Evolutionary conservation across 495 filamentous ascomycete species (phyloP).

Genomic region (Chaetomium fimeti): DNA sequence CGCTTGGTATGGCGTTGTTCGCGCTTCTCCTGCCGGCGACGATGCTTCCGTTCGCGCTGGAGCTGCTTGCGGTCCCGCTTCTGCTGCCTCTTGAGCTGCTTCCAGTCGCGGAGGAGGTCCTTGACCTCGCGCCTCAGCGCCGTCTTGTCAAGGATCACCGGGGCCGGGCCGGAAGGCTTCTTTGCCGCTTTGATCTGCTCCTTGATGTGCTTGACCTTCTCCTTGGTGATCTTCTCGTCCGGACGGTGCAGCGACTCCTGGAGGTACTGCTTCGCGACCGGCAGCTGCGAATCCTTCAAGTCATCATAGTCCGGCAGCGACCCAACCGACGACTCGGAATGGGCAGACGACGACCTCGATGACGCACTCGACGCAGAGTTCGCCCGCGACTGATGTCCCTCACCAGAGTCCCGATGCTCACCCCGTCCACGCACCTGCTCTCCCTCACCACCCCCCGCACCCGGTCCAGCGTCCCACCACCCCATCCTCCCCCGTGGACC

Average conservation of each 20-base stretch:
- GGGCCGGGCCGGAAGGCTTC: slow-evolving; percentile 24
- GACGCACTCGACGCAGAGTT: slow-evolving; percentile 29
- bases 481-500: neutral
- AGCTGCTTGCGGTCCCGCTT: slow-evolving; percentile 29
- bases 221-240: slow-evolving; percentile 45
- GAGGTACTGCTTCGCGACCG: slow-evolving; percentile 38
- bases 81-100: slow-evolving; percentile 44
- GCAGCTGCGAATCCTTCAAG: slow-evolving; percentile 44
- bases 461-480: neutral
- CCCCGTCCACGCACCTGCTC: slow-evolving; percentile 10
- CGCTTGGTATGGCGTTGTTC: slow-evolving; percentile 22
- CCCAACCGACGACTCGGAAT: slow-evolving; percentile 43
- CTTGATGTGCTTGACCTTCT: slow-evolving; percentile 37
- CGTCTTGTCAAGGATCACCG: slow-evolving; percentile 27
- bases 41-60: slow-evolving; percentile 31
- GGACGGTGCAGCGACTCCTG: slow-evolving; percentile 44
- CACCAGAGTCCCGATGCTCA: slow-evolving; percentile 9
- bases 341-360: slow-evolving; percentile 31
- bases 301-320: slow-evolving; percentile 50
- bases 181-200: slow-evolving; percentile 44
- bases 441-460: neutral
- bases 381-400: slow-evolving; percentile 21
- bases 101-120: slow-evolving; percentile 41
- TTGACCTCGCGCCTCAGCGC: slow-evolving; percentile 43
- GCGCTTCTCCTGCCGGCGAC: slow-evolving; percentile 26